These are phyloP conservation scores for Coccomyxa sp. DNA, from an alignment of 139 green algal genomes.

Conservation along the genomic window DNA sequence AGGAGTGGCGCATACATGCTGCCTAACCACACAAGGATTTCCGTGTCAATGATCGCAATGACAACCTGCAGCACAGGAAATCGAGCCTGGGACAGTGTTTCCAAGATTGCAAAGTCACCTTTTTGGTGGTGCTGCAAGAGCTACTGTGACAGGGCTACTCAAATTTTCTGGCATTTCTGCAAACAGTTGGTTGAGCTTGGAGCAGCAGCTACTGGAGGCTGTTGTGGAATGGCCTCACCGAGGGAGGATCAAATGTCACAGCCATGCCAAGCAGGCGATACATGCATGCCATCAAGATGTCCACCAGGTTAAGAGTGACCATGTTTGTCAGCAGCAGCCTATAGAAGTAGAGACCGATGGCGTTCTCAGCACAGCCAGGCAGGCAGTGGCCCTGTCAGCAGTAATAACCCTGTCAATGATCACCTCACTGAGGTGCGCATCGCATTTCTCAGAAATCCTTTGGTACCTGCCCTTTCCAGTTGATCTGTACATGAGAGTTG, in stretches of 20 bases:
- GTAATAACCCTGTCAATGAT: not conserved
- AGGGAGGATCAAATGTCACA: not conserved
- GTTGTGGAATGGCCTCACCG: not conserved
- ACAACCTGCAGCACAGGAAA: slow-evolving; percentile 5
- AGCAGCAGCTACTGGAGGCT: too few species aligned
- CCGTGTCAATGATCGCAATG: slow-evolving; percentile 20
- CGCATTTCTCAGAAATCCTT: too few species aligned
- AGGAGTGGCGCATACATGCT: slow-evolving; percentile 27
- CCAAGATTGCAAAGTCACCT: not conserved
- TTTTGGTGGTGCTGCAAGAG: not conserved
- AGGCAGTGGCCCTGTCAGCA: slow-evolving; percentile 27
- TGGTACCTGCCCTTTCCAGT: too few species aligned
- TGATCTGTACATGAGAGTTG: too few species aligned
- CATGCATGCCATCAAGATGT: slow-evolving; percentile 14
- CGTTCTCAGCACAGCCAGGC: slow-evolving; percentile 28
- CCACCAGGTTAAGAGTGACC: slow-evolving; percentile 20
- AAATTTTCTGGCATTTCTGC: not conserved
- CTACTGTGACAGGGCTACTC: not conserved
- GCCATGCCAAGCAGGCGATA: not conserved
- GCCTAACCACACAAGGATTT: slow-evolving; percentile 35
- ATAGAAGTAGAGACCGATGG: slow-evolving; percentile 36
- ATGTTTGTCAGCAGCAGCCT: slow-evolving; percentile 31
- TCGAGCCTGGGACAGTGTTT: not conserved
- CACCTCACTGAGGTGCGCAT: too few species aligned
- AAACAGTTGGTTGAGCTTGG: too few species aligned